A percentile compares a stretch with the other conserved stretches of the same genome.
phyloP scores from a whole-genome alignment of 2,329 filamentous ascomycete species.

The Penicillium sp. region DNA sequence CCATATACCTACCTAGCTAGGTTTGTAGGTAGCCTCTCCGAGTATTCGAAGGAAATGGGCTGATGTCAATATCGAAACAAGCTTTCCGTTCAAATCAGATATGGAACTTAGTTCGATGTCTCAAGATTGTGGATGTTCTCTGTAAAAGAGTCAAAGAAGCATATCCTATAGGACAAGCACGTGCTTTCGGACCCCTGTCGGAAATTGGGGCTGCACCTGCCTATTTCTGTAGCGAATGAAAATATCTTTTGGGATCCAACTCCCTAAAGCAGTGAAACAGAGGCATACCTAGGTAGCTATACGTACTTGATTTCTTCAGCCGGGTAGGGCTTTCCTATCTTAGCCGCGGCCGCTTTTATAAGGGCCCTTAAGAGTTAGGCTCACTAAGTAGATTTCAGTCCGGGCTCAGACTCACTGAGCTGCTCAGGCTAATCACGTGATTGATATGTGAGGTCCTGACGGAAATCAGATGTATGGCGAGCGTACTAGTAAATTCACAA shows the following conservation, averaged over 20 bases:
- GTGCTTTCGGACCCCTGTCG: background rate
- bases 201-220: background rate
- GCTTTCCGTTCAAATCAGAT: background rate
- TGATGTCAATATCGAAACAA: background rate
- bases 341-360: too few relatives aligned
- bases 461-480: too few relatives aligned
- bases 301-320: too few relatives aligned
- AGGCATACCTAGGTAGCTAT: background rate
- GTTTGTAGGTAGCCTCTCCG: background rate
- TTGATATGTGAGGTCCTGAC: too few relatives aligned
- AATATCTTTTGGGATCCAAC: background rate
- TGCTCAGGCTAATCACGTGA: too few relatives aligned
- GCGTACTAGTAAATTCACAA: too few relatives aligned
- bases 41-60: background rate
- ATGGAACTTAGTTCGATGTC: background rate
- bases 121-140: background rate
- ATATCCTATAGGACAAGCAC: background rate
- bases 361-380: too few relatives aligned
- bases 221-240: background rate
- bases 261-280: background rate
- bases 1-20: background rate
- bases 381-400: too few relatives aligned
- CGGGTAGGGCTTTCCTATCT: too few relatives aligned
- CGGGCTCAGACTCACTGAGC: too few relatives aligned
- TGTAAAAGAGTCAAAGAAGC: background rate